Evolutionary conservation across 345 rosid genomes (phyloP).

Genomic region (Eucalyptus sp.): DNA sequence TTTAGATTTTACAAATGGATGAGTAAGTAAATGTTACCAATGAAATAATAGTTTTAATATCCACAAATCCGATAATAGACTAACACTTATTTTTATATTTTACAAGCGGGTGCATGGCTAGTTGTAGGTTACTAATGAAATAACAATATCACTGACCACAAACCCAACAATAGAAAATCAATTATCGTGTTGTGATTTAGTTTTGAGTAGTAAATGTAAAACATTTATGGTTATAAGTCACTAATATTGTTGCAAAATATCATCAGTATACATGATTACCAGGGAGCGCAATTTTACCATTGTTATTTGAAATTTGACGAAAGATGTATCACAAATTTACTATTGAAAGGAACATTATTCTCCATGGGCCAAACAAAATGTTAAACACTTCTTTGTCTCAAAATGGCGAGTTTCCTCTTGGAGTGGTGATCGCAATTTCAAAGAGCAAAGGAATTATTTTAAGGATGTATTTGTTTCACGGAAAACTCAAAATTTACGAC

Average conservation of each 20-base stretch:
- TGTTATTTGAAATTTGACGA: neutral
- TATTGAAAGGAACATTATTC: neutral
- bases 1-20: neutral
- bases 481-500: too few relatives aligned
- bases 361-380: accelerated
- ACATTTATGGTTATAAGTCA: neutral
- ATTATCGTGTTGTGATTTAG: accelerated
- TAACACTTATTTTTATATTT: neutral
- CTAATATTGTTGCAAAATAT: neutral
- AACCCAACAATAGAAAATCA: neutral
- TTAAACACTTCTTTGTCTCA: neutral
- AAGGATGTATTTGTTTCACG: too few relatives aligned
- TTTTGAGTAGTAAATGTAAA: neutral
- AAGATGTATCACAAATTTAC: neutral
- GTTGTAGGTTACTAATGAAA: neutral
- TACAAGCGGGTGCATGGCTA: neutral
- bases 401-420: too few relatives aligned
- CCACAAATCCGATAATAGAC: neutral
- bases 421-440: too few relatives aligned
- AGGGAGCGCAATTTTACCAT: neutral
- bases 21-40: accelerated
- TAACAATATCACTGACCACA: neutral
- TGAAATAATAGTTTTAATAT: neutral
- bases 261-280: neutral
- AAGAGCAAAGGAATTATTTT: too few relatives aligned